Evolutionary conservation across 2,329 filamentous ascomycete genomes (phyloP), one percentile per base, ranked within the genome.

Genomic region (Phoma herbarum): DNA sequence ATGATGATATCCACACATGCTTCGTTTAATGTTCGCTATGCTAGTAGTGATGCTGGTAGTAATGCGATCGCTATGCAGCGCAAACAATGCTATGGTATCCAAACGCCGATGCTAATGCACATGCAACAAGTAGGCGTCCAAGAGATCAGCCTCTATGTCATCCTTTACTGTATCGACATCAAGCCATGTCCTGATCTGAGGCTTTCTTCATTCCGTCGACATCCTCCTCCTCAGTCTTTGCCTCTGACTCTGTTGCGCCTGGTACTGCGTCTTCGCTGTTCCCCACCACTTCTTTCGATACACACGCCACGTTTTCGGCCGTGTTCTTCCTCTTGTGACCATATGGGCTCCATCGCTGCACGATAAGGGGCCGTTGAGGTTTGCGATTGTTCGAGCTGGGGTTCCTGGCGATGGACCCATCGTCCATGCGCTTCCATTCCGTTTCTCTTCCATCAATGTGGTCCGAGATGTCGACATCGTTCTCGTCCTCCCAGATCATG

Each of bases 401-500:
- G 23, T 76, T 77, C 57, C 71, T 77, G 23, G 76, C 57, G 23
- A 78, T 78, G 9, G 72, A 75, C 0, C 75, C 75, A 50, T 76
- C 71, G 42, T 75, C 73, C 70, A 76, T 74, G 47, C 75, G 72
- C 44, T 76, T 71, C 62, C 73, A 76, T 23, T 68, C 67, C 2
- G 74, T 78, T 6, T 75, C 72, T 33, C 68, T 67, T 4, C 71
- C 71, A 39, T 78, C 75, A 11, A 76, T 63, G 43, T 77, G 71
- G 51, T 78, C 76, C 0, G 75, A 77, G 16, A 78, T 76, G 46
- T 76, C 74, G 2, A 70, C 72, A 35, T 75, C 70, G 41, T 72
- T 75, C 55, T 77, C 76, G 33, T 77, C 75, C 51, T 77, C 74
- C 76, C 76, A 78, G 5, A 78, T 70, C 72, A 76, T 76, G 41